Percentiles rank a stretch among this genome's conserved stretches.
Conservation (phyloP, 345 rosid species). For the Cochlearia excelsa region DNA sequence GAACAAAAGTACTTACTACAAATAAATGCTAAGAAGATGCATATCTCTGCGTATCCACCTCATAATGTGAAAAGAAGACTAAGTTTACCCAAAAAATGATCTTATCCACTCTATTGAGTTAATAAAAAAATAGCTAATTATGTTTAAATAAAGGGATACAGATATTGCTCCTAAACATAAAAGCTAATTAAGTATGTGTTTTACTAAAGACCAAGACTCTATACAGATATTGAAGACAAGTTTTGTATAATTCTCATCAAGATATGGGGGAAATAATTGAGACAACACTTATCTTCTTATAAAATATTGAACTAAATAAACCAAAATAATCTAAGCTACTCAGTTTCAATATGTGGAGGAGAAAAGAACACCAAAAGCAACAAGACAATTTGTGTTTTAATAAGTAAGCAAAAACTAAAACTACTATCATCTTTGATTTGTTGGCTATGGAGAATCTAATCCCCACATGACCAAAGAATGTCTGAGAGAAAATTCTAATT, state of each 20-base stretch:
- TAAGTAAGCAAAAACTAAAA: slow-evolving; percentile 13
- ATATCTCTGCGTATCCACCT: slow-evolving; percentile 29
- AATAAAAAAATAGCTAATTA: neutral
- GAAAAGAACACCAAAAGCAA: slow-evolving; percentile 21
- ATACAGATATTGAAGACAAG: slow-evolving; percentile 7
- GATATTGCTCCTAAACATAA: neutral
- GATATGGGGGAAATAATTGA: slow-evolving; percentile 17
- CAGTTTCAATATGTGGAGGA: slow-evolving; percentile 24
- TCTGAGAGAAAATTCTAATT: too few relatives aligned
- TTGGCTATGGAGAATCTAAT: too few relatives aligned
- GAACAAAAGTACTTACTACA: slow-evolving; percentile 17
- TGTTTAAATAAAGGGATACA: neutral
- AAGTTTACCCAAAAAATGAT: neutral
- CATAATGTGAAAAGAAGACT: slow-evolving; percentile 16
- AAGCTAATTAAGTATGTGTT: slow-evolving; percentile 20
- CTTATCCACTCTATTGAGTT: slow-evolving; percentile 11
- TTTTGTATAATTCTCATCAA: too few relatives aligned
- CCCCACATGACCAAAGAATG: too few relatives aligned
- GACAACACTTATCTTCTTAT: slow-evolving; percentile 16
- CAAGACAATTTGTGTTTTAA: slow-evolving; percentile 4
- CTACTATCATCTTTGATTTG: slow-evolving; percentile 33
- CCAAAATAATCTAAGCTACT: slow-evolving; percentile 13
- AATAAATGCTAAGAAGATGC: slow-evolving; percentile 24
- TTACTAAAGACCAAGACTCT: slow-evolving; percentile 1
- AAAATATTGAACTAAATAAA: slow-evolving; percentile 8